Evolutionary conservation across 257 asterid genomes (phyloP).

Genomic region (Nicotiana sylvestris): DNA sequence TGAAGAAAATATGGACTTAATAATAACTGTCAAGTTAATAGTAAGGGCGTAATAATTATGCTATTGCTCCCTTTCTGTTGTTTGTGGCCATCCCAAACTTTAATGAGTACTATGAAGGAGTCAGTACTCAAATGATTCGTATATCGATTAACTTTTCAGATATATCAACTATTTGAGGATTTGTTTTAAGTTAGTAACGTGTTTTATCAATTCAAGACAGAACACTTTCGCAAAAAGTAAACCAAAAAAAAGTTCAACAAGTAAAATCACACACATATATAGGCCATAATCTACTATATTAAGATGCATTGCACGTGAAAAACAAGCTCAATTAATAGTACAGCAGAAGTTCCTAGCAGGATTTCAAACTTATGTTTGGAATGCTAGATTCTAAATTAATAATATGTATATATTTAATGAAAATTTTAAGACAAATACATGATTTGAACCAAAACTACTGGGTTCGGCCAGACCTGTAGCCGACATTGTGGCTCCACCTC

Average conservation of each 20-base stretch:
- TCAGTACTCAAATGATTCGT: neutral
- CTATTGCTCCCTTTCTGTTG: neutral
- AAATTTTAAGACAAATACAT: no score
- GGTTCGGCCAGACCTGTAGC: fast-evolving
- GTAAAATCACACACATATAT: neutral
- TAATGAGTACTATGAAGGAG: neutral
- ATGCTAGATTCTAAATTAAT: no score
- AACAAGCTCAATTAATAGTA: neutral
- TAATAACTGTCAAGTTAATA: no score
- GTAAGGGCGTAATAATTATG: no score
- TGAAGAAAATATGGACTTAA: no score
- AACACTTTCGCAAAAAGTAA: neutral
- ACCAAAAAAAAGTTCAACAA: neutral
- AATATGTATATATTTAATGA: no score
- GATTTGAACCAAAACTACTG: no score
- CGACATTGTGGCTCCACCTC: no score
- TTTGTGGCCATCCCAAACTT: neutral
- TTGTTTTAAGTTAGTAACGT: neutral
- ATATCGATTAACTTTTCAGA: neutral
- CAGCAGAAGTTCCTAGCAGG: no score
- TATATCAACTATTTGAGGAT: neutral
- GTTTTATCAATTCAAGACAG: neutral
- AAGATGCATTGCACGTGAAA: neutral
- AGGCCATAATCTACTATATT: neutral
- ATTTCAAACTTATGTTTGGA: no score